Evolutionary conservation across 129 eudicot species (phyloP).

Genomic region (Helianthus tuberosus): DNA sequence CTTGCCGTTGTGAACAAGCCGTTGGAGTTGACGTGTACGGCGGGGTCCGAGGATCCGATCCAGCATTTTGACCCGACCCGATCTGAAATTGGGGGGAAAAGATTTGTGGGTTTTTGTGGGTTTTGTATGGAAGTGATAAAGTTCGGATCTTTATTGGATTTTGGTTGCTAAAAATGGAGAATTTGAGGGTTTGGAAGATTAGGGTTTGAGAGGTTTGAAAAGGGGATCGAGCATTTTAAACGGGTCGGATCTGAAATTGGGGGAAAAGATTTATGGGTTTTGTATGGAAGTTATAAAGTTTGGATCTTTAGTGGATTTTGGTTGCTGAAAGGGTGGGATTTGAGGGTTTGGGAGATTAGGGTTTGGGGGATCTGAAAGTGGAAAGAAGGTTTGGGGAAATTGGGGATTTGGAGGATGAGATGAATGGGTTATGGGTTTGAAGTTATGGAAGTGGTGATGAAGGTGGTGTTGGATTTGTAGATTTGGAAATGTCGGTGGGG

Average conservation of each 20-base stretch:
- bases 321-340: background rate
- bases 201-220: background rate
- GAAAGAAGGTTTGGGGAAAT: slow-evolving; percentile 33
- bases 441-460: slow-evolving; percentile 24
- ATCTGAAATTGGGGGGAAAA: slow-evolving; percentile 15
- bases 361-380: background rate
- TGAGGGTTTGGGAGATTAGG: background rate
- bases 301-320: background rate
- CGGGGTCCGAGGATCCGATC: slow-evolving; percentile 58
- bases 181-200: slow-evolving; percentile 1
- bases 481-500: slow-evolving; percentile 44
- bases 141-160: background rate
- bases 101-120: background rate
- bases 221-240: slow-evolving; percentile 48
- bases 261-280: background rate
- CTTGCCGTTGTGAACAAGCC: slow-evolving; percentile 60
- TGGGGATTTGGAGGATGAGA: background rate
- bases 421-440: slow-evolving; percentile 22
- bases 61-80: slow-evolving; percentile 39
- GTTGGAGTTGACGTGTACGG: slow-evolving; percentile 57
- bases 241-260: slow-evolving; percentile 23
- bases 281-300: background rate
- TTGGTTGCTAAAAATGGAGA: too few relatives aligned
- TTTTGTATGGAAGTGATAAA: background rate
- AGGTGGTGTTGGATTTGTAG: slow-evolving; percentile 1